Evolutionary conservation across 2,329 filamentous ascomycete species (phyloP).

Genomic region (Neofusicoccum cordaticola): DNA sequence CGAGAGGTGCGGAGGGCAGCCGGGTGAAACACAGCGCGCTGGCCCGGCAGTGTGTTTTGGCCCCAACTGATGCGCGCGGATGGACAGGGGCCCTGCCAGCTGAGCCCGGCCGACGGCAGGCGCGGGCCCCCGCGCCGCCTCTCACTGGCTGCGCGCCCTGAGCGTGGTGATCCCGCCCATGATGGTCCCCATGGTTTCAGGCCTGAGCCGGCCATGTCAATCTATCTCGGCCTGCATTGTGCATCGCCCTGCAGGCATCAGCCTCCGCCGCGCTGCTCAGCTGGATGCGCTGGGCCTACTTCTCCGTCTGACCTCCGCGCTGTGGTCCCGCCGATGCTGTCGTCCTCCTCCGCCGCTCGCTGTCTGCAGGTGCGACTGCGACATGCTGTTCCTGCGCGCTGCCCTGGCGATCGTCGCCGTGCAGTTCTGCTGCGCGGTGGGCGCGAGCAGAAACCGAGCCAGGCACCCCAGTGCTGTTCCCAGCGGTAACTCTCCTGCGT

Average conservation of each 20-base stretch:
- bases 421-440: background rate
- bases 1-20: too few relatives aligned
- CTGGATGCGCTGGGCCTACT: background rate
- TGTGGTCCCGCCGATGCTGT: background rate
- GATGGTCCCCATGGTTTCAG: background rate
- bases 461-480: background rate
- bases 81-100: background rate
- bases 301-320: background rate
- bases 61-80: conserved; percentile 1
- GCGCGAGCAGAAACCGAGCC: conserved; percentile 5
- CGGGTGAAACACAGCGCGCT: background rate
- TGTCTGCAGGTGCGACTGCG: background rate
- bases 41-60: background rate
- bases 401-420: background rate
- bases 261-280: background rate
- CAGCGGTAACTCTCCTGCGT: background rate
- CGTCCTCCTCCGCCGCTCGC: background rate
- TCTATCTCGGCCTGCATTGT: background rate
- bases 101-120: background rate
- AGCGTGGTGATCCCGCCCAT: background rate
- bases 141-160: background rate
- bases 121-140: background rate
- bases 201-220: background rate
- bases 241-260: background rate
- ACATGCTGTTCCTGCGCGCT: background rate